Percentiles rank a stretch among this genome's conserved stretches.
Evolutionary conservation across 1,284 basidiomycete species (phyloP).

Genomic region (Lentinula novae-zelandiae): DNA sequence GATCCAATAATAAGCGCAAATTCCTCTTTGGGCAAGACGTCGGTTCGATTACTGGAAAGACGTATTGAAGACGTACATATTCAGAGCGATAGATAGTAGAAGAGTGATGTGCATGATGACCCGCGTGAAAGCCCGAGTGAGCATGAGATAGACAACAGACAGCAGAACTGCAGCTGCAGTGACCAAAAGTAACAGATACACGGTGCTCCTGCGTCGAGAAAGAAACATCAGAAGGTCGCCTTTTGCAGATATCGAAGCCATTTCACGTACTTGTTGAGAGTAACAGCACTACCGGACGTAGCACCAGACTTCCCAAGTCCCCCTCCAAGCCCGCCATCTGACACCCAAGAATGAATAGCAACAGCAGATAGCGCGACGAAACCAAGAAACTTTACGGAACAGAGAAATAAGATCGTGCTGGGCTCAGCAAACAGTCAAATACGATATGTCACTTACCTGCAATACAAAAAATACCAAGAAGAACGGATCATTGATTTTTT

Average conservation of each 20-base stretch:
- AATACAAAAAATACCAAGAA: constrained; percentile 70
- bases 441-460: constrained; percentile 31
- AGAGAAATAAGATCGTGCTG: not conserved
- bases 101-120: constrained; percentile 81
- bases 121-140: constrained; percentile 75
- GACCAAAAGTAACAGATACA: constrained; percentile 64
- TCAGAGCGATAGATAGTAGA: constrained; percentile 65
- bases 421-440: constrained; percentile 23
- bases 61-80: constrained; percentile 51
- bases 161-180: constrained; percentile 57
- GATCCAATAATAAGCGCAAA: constrained; percentile 76
- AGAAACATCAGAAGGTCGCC: constrained; percentile 5
- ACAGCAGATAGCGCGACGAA: constrained; percentile 68
- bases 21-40: constrained; percentile 35
- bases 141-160: constrained; percentile 65
- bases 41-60: constrained; percentile 1
- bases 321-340: constrained; percentile 63
- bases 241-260: not conserved
- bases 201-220: constrained; percentile 44
- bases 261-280: constrained; percentile 51
- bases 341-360: constrained; percentile 59
- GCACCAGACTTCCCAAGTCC: constrained; percentile 43
- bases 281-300: constrained; percentile 42
- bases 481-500: constrained; percentile 67
- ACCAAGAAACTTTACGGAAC: constrained; percentile 49